Base-by-base conservation (phyloP, 352 stramenopile species). In the Globisporangium sylvaticum region DNA sequence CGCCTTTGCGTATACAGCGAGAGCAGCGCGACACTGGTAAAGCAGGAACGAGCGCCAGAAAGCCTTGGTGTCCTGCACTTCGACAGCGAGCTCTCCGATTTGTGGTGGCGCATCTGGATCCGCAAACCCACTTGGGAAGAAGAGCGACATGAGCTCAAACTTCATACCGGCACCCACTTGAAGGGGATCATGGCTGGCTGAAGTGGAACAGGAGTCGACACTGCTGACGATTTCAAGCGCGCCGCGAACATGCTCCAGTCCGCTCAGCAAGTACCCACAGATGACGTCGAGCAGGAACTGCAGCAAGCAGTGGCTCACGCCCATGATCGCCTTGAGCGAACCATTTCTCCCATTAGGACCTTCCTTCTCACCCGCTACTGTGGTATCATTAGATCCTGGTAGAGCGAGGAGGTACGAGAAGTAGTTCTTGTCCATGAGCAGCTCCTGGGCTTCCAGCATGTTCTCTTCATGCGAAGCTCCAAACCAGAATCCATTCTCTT, bases 271-370 rank as follows among this genome's bases (percentile, higher is more conserved):
- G 46, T 80, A 90, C 22, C 68, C 67, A 34, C 66, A 80, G 59
- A 84, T 73, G 20, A 79, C 48, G 31, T 91, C 81, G 1, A 87
- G 73, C 24, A 81, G 58, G 39, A 92, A 71, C 37, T 86, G 80
- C 34, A 92, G 58, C 31, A 90, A 57, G 6, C 59, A 61, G 32
- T 73, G 77, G 53, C 65, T 67, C 12, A 71, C 22, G 58, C 63
- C 4, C 39, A 78, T 44, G 20, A 64, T 42, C 66, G 31, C 37
- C 1, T n/a, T 31, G 32, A 77, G 25, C 20, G 12, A 25, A 6
- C 44, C 37, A 29, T n/a, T 42, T 42, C 1, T 42, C 34, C 34
- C 34, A 15, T 7, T 2, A n/a, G 14, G 39, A 50, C 42, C 18
- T 50, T 50, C 18, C 42, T 24, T 22, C 18, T 50, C 42, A 4